Conservation (phyloP, 2,329 filamentous ascomycete genomes). For the Knufia petricola region DNA sequence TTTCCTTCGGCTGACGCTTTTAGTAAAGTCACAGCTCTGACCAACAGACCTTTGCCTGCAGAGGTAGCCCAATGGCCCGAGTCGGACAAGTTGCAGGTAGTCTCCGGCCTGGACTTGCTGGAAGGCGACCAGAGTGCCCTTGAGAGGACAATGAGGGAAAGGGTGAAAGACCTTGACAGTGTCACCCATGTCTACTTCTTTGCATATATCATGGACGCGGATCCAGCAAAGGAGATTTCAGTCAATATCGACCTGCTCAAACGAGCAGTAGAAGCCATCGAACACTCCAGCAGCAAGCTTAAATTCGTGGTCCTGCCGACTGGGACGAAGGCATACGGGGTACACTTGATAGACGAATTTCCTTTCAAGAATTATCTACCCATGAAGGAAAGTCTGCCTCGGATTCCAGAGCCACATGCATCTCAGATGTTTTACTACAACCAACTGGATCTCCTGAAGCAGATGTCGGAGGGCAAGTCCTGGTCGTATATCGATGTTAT, state of each 20-base stretch:
- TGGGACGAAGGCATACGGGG: constrained; percentile 30
- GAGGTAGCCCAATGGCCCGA: constrained; percentile 31
- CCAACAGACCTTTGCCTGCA: constrained; percentile 30
- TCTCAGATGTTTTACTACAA: constrained; percentile 28
- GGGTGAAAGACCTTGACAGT: constrained; percentile 24
- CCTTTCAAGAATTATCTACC: constrained; percentile 24
- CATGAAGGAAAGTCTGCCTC: constrained; percentile 25
- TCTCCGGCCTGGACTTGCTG: constrained; percentile 32
- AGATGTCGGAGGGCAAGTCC: constrained; percentile 21
- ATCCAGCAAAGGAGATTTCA: constrained; percentile 22
- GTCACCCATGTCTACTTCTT: constrained; percentile 36
- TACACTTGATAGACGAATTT: constrained; percentile 26
- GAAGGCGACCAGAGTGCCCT: background rate
- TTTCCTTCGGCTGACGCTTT: background rate
- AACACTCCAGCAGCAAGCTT: constrained; percentile 24
- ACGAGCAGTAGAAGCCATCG: constrained; percentile 29
- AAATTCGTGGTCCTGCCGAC: constrained; percentile 28
- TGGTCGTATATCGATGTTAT: constrained; percentile 32
- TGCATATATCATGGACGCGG: constrained; percentile 19
- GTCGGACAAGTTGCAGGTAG: constrained; percentile 28
- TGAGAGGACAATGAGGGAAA: constrained; percentile 12
- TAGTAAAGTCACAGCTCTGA: constrained; percentile 30
- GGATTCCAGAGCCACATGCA: constrained; percentile 25
- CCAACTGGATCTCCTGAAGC: constrained; percentile 21
- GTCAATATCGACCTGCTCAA: constrained; percentile 32